phyloP scores from a whole-genome alignment of 2,329 filamentous ascomycete species.

The Aplosporella prunicola region DNA sequence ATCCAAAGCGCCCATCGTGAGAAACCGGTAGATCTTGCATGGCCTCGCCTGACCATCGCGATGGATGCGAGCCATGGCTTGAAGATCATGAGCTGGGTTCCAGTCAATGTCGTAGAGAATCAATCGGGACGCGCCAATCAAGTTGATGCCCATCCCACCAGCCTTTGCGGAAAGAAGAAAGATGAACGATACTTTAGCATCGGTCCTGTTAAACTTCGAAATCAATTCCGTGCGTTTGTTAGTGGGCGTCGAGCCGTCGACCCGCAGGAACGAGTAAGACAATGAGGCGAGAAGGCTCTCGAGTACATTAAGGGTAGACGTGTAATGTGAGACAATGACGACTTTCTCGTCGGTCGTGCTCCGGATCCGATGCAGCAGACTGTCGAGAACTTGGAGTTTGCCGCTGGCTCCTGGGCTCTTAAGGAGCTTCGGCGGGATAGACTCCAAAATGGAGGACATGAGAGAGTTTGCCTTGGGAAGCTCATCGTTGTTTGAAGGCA shows the following conservation, averaged over 20 bases:
- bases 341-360: slow-evolving; percentile 58
- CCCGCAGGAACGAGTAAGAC: slow-evolving; percentile 53
- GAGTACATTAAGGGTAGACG: slow-evolving; percentile 59
- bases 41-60: slow-evolving; percentile 60
- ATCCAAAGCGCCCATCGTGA: slow-evolving; percentile 59
- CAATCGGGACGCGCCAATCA: slow-evolving; percentile 60
- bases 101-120: slow-evolving; percentile 67
- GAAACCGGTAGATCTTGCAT: slow-evolving; percentile 59
- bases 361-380: slow-evolving; percentile 52
- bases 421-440: slow-evolving; percentile 47
- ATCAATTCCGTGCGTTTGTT: slow-evolving; percentile 58
- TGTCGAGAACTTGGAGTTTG: slow-evolving; percentile 59
- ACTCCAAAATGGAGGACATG: slow-evolving; percentile 35
- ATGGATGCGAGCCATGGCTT: slow-evolving; percentile 67
- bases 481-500: slow-evolving; percentile 40
- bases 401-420: slow-evolving; percentile 50
- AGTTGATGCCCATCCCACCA: slow-evolving; percentile 59
- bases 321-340: slow-evolving; percentile 69
- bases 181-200: slow-evolving; percentile 50
- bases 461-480: slow-evolving; percentile 34
- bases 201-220: slow-evolving; percentile 57
- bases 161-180: slow-evolving; percentile 66
- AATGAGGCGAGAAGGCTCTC: slow-evolving; percentile 51
- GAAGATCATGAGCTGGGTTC: slow-evolving; percentile 65
- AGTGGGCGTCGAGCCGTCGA: slow-evolving; percentile 58